phyloP scores from a whole-genome alignment of 805 yeast species.

The Debaryomyces tyrocola region DNA sequence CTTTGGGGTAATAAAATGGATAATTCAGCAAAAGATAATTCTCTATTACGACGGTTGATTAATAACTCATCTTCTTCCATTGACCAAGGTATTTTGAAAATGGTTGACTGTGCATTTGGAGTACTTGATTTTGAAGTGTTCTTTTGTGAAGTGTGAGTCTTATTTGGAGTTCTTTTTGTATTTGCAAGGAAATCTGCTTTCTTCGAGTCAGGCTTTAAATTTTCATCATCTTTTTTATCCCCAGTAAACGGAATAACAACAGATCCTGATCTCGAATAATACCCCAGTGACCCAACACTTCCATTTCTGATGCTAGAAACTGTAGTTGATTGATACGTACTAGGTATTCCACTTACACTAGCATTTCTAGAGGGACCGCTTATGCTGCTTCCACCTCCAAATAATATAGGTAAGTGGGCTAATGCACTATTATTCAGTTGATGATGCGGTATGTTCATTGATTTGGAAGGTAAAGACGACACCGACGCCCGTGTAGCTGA shows the following conservation, averaged over 20 bases:
- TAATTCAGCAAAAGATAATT: constrained; percentile 69
- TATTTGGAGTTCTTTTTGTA: background rate
- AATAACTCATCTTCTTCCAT: constrained; percentile 73
- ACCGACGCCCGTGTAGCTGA: constrained; percentile 34
- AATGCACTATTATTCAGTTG: constrained; percentile 37
- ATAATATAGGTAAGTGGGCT: constrained; percentile 44
- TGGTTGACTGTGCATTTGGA: constrained; percentile 12
- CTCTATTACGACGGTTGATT: constrained; percentile 52
- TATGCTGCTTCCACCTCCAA: constrained; percentile 40
- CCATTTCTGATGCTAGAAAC: constrained; percentile 43
- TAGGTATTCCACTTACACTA: constrained; percentile 31
- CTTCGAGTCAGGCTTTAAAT: constrained; percentile 17
- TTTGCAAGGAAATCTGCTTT: constrained; percentile 7
- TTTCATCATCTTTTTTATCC: constrained; percentile 27
- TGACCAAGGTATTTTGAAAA: constrained; percentile 45
- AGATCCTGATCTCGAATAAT: constrained; percentile 37
- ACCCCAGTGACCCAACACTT: constrained; percentile 33
- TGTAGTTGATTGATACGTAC: constrained; percentile 29
- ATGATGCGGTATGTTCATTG: constrained; percentile 49
- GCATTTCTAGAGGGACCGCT: constrained; percentile 42
- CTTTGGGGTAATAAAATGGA: constrained; percentile 70
- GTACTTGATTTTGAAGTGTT: constrained; percentile 1
- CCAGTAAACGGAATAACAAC: constrained; percentile 35
- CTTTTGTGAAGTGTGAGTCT: constrained; percentile 2
- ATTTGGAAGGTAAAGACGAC: constrained; percentile 42